Evolutionary conservation across 257 asterid species (phyloP), one percentile per base, ranked within the genome.

Genomic region (Verbena officinalis): DNA sequence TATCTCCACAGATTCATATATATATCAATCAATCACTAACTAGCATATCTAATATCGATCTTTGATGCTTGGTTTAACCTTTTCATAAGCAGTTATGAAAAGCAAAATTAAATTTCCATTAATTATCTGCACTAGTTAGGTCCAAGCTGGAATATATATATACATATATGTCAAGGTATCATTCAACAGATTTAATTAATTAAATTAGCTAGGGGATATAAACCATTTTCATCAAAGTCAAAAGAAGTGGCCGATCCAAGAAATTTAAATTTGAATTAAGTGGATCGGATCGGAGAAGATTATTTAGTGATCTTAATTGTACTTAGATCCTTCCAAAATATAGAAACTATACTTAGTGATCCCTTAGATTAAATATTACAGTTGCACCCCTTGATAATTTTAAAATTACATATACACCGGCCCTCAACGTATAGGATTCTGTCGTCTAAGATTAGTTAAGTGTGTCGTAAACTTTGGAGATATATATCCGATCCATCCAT

Each of bases 371-470:
- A n/a, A n/a, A n/a, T n/a, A n/a, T n/a, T n/a, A n/a, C n/a, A n/a
- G n/a, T n/a, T n/a, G n/a, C n/a, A n/a, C n/a, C n/a, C n/a, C n/a
- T n/a, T n/a, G n/a, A n/a, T n/a, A n/a, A n/a, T n/a, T n/a, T n/a
- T n/a, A n/a, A n/a, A n/a, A n/a, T n/a, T n/a, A n/a, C n/a, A n/a
- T n/a, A n/a, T n/a, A n/a, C n/a, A n/a, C n/a, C n/a, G n/a, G n/a
- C n/a, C n/a, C n/a, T n/a, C n/a, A n/a, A n/a, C n/a, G n/a, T n/a
- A n/a, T n/a, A n/a, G n/a, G n/a, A n/a, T n/a, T n/a, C n/a, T n/a
- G n/a, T n/a, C n/a, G n/a, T n/a, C n/a, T n/a, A 56, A 56, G 1
- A 42, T 68, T 58, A 68, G 73, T 68, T 68, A 68, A 49, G 12
- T 66, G 64, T 55, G n/a, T 20, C 51, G 8, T 4, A 55, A 27